Conservation (phyloP, 1,284 basidiomycete species). For the Phylloporus sp. region DNA sequence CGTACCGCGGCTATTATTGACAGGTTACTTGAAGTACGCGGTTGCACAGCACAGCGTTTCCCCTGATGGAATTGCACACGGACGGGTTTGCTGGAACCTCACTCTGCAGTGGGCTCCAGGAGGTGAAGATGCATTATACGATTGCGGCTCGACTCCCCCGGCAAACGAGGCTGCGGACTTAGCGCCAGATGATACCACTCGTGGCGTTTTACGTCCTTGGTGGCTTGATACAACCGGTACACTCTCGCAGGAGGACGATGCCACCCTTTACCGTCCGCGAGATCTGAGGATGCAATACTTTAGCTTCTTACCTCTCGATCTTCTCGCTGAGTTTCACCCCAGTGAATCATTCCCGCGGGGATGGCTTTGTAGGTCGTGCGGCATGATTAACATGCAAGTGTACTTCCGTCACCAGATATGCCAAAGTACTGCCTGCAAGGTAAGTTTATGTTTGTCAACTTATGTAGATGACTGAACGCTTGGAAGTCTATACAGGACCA, state of each 20-base stretch:
- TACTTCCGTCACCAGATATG: conserved; percentile 44
- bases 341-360: conserved; percentile 38
- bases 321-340: conserved; percentile 34
- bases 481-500: conserved; percentile 18
- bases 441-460: conserved; percentile 18
- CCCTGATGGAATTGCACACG: conserved; percentile 12
- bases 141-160: background rate
- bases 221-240: conserved; percentile 20
- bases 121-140: conserved; percentile 30
- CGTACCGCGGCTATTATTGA: conserved; percentile 6
- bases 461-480: conserved; percentile 16
- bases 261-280: conserved; percentile 12
- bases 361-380: conserved; percentile 44
- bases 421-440: conserved; percentile 35
- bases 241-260: conserved; percentile 2
- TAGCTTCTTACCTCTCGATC: conserved; percentile 40
- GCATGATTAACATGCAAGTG: conserved; percentile 43
- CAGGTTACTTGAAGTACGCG: conserved; percentile 15
- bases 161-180: background rate
- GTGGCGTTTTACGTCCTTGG: conserved; percentile 26
- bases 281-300: conserved; percentile 33
- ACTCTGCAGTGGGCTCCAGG: conserved; percentile 36
- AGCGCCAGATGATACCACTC: background rate
- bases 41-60: background rate
- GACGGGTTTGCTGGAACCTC: conserved; percentile 33